A percentile compares a stretch with the other conserved stretches of the same genome.
These are phyloP conservation scores for Chaetomium sp. DNA, from an alignment of 2,329 filamentous ascomycete species.

Conservation along the genomic window DNA sequence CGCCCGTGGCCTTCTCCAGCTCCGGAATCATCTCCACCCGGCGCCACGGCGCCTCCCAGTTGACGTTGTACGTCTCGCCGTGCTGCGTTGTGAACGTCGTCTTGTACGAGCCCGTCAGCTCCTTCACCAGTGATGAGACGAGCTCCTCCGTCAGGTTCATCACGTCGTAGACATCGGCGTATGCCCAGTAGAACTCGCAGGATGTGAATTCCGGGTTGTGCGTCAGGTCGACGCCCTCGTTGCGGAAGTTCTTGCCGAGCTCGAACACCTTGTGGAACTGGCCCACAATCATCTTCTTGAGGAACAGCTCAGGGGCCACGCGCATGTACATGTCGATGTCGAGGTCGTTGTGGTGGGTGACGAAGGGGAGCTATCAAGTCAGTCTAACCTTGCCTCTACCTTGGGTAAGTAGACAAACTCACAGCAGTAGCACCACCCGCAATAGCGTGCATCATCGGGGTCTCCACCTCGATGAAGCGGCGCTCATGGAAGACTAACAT, in stretches of 20 bases:
- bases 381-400: not conserved
- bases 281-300: conserved; percentile 94
- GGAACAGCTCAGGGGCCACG: conserved; percentile 88
- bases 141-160: conserved; percentile 91
- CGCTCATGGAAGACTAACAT: conserved; percentile 63
- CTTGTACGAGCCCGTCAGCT: conserved; percentile 75
- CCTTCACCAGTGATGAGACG: conserved; percentile 81
- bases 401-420: not conserved
- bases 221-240: conserved; percentile 84
- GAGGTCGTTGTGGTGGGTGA: conserved; percentile 92
- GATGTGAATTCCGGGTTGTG: conserved; percentile 99
- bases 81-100: conserved; percentile 81
- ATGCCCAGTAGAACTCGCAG: conserved; percentile 95
- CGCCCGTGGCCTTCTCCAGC: conserved; percentile 80
- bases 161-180: conserved; percentile 83
- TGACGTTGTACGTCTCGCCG: conserved; percentile 82
- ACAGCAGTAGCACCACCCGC: conserved; percentile 85
- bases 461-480: conserved; percentile 92
- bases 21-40: conserved; percentile 93
- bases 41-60: conserved; percentile 95
- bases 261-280: conserved; percentile 94
- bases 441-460: conserved; percentile 94
- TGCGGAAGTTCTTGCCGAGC: conserved; percentile 90
- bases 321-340: conserved; percentile 94
- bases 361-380: conserved; percentile 62